Base-by-base conservation (phyloP, 1,284 basidiomycete genomes). In the Pseudomicrostroma phylloplanum region DNA sequence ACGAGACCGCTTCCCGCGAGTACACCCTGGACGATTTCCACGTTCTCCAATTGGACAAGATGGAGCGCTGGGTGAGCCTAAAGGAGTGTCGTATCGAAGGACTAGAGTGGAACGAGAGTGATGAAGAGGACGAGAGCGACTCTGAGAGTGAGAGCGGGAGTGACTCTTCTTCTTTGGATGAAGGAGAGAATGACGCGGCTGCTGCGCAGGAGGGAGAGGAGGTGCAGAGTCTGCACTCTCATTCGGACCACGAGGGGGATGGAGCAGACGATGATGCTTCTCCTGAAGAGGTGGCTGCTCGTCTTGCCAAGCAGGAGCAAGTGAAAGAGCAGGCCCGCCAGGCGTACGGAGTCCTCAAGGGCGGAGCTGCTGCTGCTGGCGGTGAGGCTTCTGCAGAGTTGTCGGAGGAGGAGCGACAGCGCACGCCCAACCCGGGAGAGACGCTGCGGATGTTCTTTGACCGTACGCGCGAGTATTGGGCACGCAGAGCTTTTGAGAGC, bases 371-470 rank as follows among this genome's bases (percentile, higher is more conserved):
- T 23, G 48, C 13, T 8, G 17, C 15, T 6, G 46, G 46, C 7
- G 17, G n/a, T 4, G 46, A 48, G 46, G 12, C n/a, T 23, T n/a
- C 17, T 3, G 46, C 83, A 1, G 82, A 83, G 0, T 82, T 86
- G 2, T 86, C 88, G 0, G 82, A 84, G 0, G 89, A 91, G 71
- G 91, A 92, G 67, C 80, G 86, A 0, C 76, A 91, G 51, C 89
- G 88, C 63, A 93, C 91, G 0, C 92, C 92, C 0, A 82, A 88
- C 6, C 90, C 91, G 0, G 90, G 91, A n/a, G 92, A 96, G 78
- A 90, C 88, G 0, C 80, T 94, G 7, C 87, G 89, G 0, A 83
- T 85, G 78, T 94, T 94, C 80, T 96, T 92, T 74, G 86, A 88
- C 12, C 85, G 92, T 6, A 88, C 71, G 3, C 75, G 74, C 30